Conservation (phyloP, 768 basidiomycete species). For the Naganishia friedmannii region DNA sequence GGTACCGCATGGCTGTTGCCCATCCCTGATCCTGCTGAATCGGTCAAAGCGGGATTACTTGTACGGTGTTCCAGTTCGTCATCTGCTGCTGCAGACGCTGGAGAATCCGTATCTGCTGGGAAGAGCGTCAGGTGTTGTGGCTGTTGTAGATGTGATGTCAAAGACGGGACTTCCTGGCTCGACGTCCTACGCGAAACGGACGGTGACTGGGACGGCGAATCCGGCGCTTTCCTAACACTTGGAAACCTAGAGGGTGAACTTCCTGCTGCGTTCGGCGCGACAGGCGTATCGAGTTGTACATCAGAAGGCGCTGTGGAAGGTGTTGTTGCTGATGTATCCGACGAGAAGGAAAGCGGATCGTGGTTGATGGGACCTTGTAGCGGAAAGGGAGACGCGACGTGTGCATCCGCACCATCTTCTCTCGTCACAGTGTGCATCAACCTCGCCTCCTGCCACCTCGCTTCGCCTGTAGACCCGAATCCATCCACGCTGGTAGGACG, state of each 20-base stretch:
- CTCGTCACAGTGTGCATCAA: background rate
- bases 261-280: background rate
- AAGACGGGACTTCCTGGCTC: too few species aligned
- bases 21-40: background rate
- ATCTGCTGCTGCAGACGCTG: too few species aligned
- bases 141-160: too few species aligned
- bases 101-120: too few species aligned
- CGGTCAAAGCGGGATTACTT: background rate
- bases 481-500: background rate
- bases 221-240: background rate
- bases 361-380: background rate
- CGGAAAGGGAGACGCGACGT: background rate
- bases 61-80: too few species aligned
- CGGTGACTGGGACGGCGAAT: background rate
- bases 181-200: background rate
- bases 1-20: background rate
- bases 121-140: too few species aligned
- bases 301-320: background rate
- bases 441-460: background rate
- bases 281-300: background rate
- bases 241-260: background rate
- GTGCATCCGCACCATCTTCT: too few species aligned
- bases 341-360: background rate
- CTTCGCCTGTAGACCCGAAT: background rate
- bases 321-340: background rate